These are phyloP conservation scores for Papiliotrema nemorosa DNA, from an alignment of 1,284 basidiomycete species.

Conservation along the genomic window DNA sequence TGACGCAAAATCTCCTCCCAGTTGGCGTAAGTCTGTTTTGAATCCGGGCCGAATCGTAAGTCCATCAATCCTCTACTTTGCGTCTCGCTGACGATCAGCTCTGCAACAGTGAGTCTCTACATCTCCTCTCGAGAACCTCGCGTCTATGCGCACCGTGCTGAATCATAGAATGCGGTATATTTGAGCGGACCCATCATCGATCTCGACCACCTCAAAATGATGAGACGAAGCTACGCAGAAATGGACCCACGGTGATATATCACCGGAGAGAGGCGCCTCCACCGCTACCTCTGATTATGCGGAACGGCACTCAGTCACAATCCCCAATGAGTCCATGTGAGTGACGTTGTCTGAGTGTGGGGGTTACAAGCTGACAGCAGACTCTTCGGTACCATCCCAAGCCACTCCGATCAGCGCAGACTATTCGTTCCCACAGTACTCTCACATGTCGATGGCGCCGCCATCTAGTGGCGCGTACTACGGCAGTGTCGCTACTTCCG, in stretches of 20 bases:
- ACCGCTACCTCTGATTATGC: background rate
- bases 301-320: background rate
- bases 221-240: constrained; percentile 12
- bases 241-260: background rate
- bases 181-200: constrained; percentile 15
- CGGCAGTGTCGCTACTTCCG: background rate
- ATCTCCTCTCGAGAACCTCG: background rate
- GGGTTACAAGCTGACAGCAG: background rate
- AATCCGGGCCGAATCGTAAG: constrained; percentile 14
- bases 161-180: constrained; percentile 19
- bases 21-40: constrained; percentile 16
- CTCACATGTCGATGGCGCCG: background rate
- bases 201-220: constrained; percentile 12
- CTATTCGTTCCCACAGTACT: background rate
- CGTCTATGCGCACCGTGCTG: background rate
- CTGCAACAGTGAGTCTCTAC: constrained; percentile 12
- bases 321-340: constrained; percentile 4
- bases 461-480: background rate
- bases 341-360: background rate
- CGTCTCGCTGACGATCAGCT: constrained; percentile 8
- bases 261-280: no score
- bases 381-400: constrained; percentile 1
- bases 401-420: background rate
- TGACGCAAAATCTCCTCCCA: constrained; percentile 8
- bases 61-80: background rate